Conservation (phyloP, 2,329 filamentous ascomycete genomes). For the Massarina eburnea region DNA sequence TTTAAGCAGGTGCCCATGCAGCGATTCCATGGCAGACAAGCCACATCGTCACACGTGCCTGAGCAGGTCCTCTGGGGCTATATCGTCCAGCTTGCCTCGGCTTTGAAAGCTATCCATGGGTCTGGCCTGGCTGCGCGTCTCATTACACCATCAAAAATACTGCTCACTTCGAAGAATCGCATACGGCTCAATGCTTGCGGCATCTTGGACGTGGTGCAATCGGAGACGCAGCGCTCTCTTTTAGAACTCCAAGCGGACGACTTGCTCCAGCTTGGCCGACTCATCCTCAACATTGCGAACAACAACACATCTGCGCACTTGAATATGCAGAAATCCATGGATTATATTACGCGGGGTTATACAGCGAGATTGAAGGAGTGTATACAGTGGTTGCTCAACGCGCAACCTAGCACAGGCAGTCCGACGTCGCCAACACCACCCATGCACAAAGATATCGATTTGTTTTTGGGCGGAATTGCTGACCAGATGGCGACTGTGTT, state of each 20-base stretch:
- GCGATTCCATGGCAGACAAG: constrained; percentile 43
- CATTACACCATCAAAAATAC: constrained; percentile 83
- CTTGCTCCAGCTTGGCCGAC: constrained; percentile 77
- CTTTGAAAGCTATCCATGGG: constrained; percentile 81
- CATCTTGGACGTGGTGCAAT: constrained; percentile 86
- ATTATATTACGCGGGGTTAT: constrained; percentile 75
- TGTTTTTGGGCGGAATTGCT: constrained; percentile 77
- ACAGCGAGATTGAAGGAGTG: constrained; percentile 77
- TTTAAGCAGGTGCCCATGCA: constrained; percentile 48
- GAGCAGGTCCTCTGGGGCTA: constrained; percentile 89
- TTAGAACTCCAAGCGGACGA: constrained; percentile 86
- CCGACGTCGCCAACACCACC: constrained; percentile 33
- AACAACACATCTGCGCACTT: constrained; percentile 61
- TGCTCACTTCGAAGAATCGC: constrained; percentile 87
- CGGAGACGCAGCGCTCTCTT: constrained; percentile 68
- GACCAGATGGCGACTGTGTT: constrained; percentile 74
- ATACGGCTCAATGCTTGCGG: constrained; percentile 86
- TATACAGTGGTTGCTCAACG: constrained; percentile 77
- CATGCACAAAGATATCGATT: constrained; percentile 71
- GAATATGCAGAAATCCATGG: constrained; percentile 71
- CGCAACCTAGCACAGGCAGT: constrained; percentile 39
- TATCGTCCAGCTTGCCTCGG: constrained; percentile 86
- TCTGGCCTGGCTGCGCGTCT: constrained; percentile 81
- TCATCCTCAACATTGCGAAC: constrained; percentile 80
- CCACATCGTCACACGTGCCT: constrained; percentile 45